Evolutionary conservation across 2,329 filamentous ascomycete species (phyloP).

Genomic region (Tolypocladium endophyticum): DNA sequence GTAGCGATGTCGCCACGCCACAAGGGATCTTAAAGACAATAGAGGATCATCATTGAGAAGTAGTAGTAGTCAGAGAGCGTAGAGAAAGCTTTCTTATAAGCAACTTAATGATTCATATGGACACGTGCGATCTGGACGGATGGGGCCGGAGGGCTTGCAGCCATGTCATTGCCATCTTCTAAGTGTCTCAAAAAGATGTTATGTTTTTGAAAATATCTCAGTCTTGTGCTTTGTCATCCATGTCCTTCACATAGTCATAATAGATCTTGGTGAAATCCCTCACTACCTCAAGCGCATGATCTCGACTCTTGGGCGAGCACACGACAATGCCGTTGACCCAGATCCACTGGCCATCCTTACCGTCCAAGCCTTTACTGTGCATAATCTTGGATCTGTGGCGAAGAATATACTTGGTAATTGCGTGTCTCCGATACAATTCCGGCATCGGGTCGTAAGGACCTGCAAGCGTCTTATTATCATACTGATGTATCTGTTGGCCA

Average conservation of each 20-base stretch:
- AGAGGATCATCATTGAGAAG: no score
- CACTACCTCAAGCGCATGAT: neutral
- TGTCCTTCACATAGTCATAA: neutral
- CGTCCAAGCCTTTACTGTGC: neutral
- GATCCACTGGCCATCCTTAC: neutral
- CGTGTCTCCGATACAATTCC: neutral
- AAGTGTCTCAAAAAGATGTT: neutral
- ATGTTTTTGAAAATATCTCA: neutral
- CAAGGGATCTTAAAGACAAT: no score
- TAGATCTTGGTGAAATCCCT: neutral
- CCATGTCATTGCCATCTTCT: neutral
- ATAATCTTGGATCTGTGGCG: neutral
- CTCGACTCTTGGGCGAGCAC: neutral
- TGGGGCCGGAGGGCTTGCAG: neutral
- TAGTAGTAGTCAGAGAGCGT: no score
- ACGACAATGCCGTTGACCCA: neutral
- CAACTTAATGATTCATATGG: no score
- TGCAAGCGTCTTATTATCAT: neutral
- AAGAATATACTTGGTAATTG: neutral
- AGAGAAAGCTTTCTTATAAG: no score
- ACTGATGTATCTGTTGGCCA: neutral
- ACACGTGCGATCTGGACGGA: no score
- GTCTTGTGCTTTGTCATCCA: neutral
- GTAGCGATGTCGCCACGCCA: no score
- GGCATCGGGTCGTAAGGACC: neutral